Evolutionary conservation across 1,284 basidiomycete genomes (phyloP), one percentile per base, ranked within the genome.

Genomic region (Cutaneotrichosporon sp.): DNA sequence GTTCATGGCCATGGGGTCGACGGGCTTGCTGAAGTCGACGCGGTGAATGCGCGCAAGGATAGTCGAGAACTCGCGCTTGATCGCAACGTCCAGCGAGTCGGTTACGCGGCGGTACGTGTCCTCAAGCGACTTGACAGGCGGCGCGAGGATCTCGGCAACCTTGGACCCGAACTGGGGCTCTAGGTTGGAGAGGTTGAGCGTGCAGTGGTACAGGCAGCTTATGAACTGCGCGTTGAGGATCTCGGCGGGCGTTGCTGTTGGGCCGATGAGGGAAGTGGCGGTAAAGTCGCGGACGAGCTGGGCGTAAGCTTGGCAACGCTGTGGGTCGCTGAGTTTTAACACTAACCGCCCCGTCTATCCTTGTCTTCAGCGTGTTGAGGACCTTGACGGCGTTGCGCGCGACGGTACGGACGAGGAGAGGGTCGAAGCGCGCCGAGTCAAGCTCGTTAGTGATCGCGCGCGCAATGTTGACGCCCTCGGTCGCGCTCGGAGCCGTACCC

Each of bases 401-500:
- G 4, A 95, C 87, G 1, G 86, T 85, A 59, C 85, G 84, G 7
- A 92, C 86, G 9, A 98, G 82, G 31, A 97, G 74, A 0, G 95
- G 95, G 78, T 98, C 95, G 74, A 97, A 97, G 60, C 89, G 86
- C 3, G 92, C 93, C 2, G 91, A 87, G 76, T 98, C 95, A 3
- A 98, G 84, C 74, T 97, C 94, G 75, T 97, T 97, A 18, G 87
- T 86, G 38, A 95, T 82, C 0, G 86, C 84, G 11, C 93, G 84
- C 1, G 89, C 87, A 34, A 94, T 83, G 56, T 86, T 87, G 5
- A 87, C 80, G 4, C 91, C 94, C 59, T 95, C 92, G 33, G 82
- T 84, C 36, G 86, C 82, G 0, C 88, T 87, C 0, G 93, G 91
- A 1, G 90, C 87, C 1, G 83, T 76, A 13, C 89, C 85, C 14